Evolutionary conservation across 2,329 filamentous ascomycete species (phyloP).

Genomic region (Alternaria viburni): DNA sequence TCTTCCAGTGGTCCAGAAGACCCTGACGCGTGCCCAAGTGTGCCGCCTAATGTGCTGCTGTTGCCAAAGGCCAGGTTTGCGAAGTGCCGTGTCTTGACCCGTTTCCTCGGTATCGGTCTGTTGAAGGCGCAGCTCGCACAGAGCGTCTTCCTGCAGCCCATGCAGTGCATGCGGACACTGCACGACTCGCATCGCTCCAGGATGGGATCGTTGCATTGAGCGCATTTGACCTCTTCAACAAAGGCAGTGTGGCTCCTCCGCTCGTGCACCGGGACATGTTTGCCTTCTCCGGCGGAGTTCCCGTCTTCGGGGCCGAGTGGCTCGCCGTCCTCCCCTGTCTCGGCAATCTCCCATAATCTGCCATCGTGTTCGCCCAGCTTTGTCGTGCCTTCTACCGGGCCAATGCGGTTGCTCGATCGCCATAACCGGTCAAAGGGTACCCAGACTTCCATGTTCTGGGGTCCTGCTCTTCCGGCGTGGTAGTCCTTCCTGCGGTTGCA

Average conservation of each 20-base stretch:
- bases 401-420: slow-evolving; percentile 65
- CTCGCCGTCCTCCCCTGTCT: slow-evolving; percentile 62
- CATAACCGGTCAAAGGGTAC: slow-evolving; percentile 67
- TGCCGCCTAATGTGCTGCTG: slow-evolving; percentile 30
- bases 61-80: slow-evolving; percentile 45
- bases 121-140: slow-evolving; percentile 67
- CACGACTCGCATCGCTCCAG: slow-evolving; percentile 65
- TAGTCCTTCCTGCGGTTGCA: slow-evolving; percentile 64
- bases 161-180: slow-evolving; percentile 67
- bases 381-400: slow-evolving; percentile 46
- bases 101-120: slow-evolving; percentile 55
- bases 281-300: slow-evolving; percentile 57
- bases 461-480: slow-evolving; percentile 61
- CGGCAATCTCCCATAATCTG: slow-evolving; percentile 62
- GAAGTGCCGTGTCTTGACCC: slow-evolving; percentile 47
- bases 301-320: slow-evolving; percentile 59
- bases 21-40: slow-evolving; percentile 37
- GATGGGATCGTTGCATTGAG: slow-evolving; percentile 61
- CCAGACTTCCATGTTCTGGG: slow-evolving; percentile 64
- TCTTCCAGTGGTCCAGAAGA: slow-evolving; percentile 34
- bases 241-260: slow-evolving; percentile 61
- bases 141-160: slow-evolving; percentile 65
- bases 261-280: slow-evolving; percentile 60
- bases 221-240: slow-evolving; percentile 60
- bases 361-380: slow-evolving; percentile 53